Evolutionary conservation across 352 stramenopile species (phyloP), one percentile per base, ranked within the genome.

Genomic region (Pythium scleroteichum): DNA sequence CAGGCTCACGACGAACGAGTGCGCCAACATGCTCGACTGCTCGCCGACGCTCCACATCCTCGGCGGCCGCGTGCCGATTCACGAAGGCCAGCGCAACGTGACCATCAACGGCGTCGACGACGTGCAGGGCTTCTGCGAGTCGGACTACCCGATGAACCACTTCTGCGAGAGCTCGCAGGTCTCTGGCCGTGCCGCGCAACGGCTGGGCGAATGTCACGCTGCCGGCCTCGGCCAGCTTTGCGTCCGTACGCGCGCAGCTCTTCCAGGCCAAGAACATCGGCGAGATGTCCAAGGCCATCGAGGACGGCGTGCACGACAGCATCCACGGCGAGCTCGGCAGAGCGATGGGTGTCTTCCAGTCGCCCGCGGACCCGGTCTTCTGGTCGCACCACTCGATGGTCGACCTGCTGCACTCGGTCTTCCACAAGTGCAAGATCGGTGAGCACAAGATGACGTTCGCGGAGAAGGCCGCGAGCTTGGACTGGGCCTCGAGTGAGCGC

Each of bases 381-480:
- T 93, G 69, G 68, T 90, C 79, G 5, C 78, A 89, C 50, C 84
- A 93, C 66, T 50, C 78, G 0, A 85, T 76, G 64, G 59, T 93
- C 17, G 81, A 93, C 62, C 49, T 75, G 9, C 69, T 93, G n/a
- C 80, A 89, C 54, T 73, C 69, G 13, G 75, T 89, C 26, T 90
- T 85, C 61, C 75, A 88, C 79, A 82, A 91, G 55, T 93, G 84
- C 60, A 68, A 71, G 2, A 76, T 87, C 1, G 78, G 79, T 4
- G 68, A 65, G 5, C 50, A 65, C 19, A 66, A 62, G 2, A 39
- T 88, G 17, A 82, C 74, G 32, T 72, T 84, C 38, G 53, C 49
- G 10, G 53, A 92, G 57, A 90, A 88, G 50, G 67, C 68, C 4
- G 33, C 65, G 0, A 66, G 81, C 23, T 69, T 86, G 4, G 75